A percentile compares a stretch with the other conserved stretches of the same genome.
Evolutionary conservation across 768 basidiomycete genomes (phyloP).

Genomic region (Gymnopilus junonius): DNA sequence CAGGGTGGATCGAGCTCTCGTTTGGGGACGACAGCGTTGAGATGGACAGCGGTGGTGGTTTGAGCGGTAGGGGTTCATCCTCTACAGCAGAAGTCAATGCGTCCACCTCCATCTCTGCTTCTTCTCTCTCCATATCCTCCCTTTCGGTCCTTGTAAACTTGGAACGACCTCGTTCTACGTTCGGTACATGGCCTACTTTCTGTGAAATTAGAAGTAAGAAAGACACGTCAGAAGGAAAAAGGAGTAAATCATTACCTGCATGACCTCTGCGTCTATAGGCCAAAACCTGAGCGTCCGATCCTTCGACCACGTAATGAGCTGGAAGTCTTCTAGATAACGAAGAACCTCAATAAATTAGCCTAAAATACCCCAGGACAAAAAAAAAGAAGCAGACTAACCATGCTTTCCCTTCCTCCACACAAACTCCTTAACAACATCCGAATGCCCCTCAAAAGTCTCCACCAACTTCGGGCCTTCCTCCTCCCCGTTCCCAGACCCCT

Average conservation of each 20-base stretch:
- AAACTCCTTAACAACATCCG: constrained; percentile 96
- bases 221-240: not conserved
- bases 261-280: constrained; percentile 76
- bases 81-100: constrained; percentile 13
- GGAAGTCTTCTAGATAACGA: constrained; percentile 50
- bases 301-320: constrained; percentile 76
- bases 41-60: not conserved
- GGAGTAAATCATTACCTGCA: constrained; percentile 52
- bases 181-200: constrained; percentile 53
- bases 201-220: constrained; percentile 24
- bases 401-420: constrained; percentile 83
- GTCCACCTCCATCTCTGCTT: constrained; percentile 59
- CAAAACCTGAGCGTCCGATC: constrained; percentile 91
- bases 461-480: constrained; percentile 50
- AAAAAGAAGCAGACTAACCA: constrained; percentile 41
- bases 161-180: constrained; percentile 35
- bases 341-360: not conserved
- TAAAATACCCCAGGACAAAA: not conserved
- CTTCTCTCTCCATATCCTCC: constrained; percentile 36
- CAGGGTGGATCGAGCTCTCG: not conserved
- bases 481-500: constrained; percentile 57
- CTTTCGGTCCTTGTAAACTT: constrained; percentile 26
- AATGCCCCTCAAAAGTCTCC: constrained; percentile 84
- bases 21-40: not conserved
- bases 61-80: not conserved